phyloP scores from a whole-genome alignment of 192 early-diverging fungal genomes.

The Podila epigama region DNA sequence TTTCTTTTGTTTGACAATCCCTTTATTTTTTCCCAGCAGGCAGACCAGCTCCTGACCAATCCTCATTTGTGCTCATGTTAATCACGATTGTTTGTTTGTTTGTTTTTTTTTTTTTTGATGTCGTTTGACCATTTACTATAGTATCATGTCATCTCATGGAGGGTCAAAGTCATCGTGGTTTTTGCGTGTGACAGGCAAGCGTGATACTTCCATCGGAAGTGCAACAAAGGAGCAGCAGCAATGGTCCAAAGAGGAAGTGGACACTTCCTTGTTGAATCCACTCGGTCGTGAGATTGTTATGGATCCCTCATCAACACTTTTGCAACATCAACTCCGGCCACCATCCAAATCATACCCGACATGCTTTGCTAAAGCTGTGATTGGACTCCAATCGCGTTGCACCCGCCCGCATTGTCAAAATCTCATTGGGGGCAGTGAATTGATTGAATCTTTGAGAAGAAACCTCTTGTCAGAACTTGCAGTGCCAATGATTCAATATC shows the following conservation, averaged over 20 bases:
- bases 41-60: no score
- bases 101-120: neutral
- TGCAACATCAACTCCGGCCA: slow-evolving; percentile 15
- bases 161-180: slow-evolving; percentile 43
- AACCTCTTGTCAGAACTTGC: slow-evolving; percentile 11
- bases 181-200: slow-evolving; percentile 34
- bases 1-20: neutral
- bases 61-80: neutral
- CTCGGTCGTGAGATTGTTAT: slow-evolving; percentile 35
- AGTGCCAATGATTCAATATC: slow-evolving; percentile 26
- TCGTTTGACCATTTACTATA: neutral
- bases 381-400: slow-evolving; percentile 42
- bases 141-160: slow-evolving; percentile 22
- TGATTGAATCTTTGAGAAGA: slow-evolving; percentile 15
- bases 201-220: no score
- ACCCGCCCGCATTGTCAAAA: slow-evolving; percentile 38
- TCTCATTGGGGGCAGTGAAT: slow-evolving; percentile 29
- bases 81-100: neutral
- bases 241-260: slow-evolving; percentile 14
- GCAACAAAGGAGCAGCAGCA: slow-evolving; percentile 3
- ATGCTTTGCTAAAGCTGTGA: slow-evolving; percentile 37
- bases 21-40: no score
- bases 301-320: neutral
- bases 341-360: slow-evolving; percentile 35
- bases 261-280: slow-evolving; percentile 24